Evolutionary conservation across 108 stramenopile species (phyloP), one percentile per base, ranked within the genome.

Genomic region (Cyclostephanos invisitatus): DNA sequence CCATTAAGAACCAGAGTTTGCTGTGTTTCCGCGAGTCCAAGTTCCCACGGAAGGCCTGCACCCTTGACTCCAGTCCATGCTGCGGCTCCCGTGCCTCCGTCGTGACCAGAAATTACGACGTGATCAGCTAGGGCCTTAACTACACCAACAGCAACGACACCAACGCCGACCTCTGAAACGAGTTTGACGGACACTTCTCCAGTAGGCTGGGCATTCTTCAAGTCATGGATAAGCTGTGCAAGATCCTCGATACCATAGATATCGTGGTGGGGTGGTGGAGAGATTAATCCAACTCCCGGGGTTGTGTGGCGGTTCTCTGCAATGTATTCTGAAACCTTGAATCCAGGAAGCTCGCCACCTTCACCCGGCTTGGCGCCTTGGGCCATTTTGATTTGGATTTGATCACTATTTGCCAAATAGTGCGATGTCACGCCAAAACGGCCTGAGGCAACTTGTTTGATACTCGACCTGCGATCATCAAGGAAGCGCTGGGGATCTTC

Each of bases 361-460:
- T 97, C 97, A 61, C 97, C 97, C 46, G 97, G 97, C 86, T 97
- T 97, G 35, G 96, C 94, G 56, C 97, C 97, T 83, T 97, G 97
- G 8, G 97, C 97, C 97, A 97, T 97, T 81, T 97, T 97, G 77
- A 97, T 97, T 78, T 97, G 95, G 66, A 97, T 93, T 86, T 97
- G 97, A 82, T 97, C 96, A 70, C 91, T 90, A 72, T 97, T 96
- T 50, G 96, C 96, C 35, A 97, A 85, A 78, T 97, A 97, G 68
- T 96, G 87, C 1, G 94, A 93, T 32, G 97, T 97, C n/a, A 97
- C 97, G 61, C 97, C 97, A 71, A 97, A 97, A 62, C 97, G 75
- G 49, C 95, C 97, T 10, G 92, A 94, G 27, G 97, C 97, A 69
- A 97, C 96, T 72, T 94, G 93, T 74, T 97, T 97, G 78, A 97